A percentile compares a stretch with the other conserved stretches of the same genome.
Conservation (phyloP, 1,139 yeast species). For the Suhomyces maxii region DNA sequence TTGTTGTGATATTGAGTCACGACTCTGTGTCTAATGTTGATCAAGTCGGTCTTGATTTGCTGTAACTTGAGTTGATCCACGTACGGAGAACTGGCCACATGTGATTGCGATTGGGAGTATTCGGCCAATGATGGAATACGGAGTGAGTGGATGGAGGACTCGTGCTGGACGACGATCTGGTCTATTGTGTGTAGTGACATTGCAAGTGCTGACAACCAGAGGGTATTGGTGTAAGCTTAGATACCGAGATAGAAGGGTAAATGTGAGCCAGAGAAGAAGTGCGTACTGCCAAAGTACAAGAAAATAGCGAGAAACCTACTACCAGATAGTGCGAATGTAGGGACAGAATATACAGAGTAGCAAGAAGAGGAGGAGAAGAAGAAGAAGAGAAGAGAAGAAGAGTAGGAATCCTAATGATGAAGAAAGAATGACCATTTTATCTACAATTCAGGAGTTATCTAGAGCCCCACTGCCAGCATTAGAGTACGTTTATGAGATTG, state of each 20-base stretch:
- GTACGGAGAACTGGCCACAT: constrained; percentile 22
- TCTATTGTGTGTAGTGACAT: constrained; percentile 10
- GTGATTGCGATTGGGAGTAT: constrained; percentile 4
- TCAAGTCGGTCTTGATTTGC: constrained; percentile 17
- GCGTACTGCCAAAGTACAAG: too few species aligned
- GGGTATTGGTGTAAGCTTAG: background rate
- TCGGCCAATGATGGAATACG: constrained; percentile 15
- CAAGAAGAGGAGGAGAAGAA: too few species aligned
- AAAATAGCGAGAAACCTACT: too few species aligned
- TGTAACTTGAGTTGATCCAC: constrained; percentile 23
- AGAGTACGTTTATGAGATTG: constrained; percentile 46
- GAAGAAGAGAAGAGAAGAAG: too few species aligned
- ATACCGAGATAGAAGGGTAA: too few species aligned
- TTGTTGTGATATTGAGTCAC: constrained; percentile 11
- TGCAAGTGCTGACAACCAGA: background rate
- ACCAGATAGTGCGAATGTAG: too few species aligned
- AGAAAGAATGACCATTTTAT: constrained; percentile 47
- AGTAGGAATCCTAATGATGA: constrained; percentile 53
- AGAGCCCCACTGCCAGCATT: constrained; percentile 33
- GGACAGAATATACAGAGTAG: too few species aligned
- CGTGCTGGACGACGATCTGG: constrained; percentile 13
- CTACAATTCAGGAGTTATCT: constrained; percentile 40
- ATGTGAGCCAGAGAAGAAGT: too few species aligned
- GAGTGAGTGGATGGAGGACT: constrained; percentile 16
- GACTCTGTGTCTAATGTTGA: constrained; percentile 3